Percentiles rank a stretch among this genome's conserved stretches.
These are phyloP conservation scores for Retiboletus fuscus DNA, from an alignment of 1,284 basidiomycete species.

Conservation along the genomic window DNA sequence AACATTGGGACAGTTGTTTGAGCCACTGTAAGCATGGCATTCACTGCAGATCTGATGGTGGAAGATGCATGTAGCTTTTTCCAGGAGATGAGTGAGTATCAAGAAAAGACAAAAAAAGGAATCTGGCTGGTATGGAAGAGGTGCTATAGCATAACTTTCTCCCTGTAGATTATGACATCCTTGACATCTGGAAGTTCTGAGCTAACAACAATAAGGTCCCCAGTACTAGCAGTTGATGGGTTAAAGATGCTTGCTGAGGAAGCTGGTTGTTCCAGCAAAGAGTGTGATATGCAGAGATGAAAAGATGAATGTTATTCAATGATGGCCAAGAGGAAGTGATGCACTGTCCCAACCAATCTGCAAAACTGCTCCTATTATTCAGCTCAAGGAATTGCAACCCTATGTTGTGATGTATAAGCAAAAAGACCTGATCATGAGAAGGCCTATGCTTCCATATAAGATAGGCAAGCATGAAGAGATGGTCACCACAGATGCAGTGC, in stretches of 20 bases:
- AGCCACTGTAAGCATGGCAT: no score
- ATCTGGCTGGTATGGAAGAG: no score
- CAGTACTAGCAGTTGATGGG: no score
- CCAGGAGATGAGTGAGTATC: no score
- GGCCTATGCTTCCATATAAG: not conserved
- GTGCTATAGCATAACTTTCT: not conserved
- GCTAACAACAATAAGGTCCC: not conserved
- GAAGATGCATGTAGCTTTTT: no score
- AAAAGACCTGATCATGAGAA: not conserved
- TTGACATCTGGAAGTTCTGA: not conserved
- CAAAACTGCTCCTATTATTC: not conserved
- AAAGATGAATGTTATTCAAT: not conserved
- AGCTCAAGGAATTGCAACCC: not conserved
- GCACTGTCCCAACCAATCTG: not conserved
- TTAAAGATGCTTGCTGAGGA: not conserved
- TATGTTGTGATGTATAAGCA: not conserved
- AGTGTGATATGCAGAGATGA: not conserved
- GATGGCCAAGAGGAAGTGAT: not conserved
- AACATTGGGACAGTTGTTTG: no score
- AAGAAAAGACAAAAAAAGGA: no score
- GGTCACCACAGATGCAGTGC: not conserved
- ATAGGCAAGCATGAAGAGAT: not conserved
- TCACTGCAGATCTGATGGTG: no score
- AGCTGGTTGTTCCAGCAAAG: not conserved
- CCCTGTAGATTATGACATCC: not conserved